phyloP scores from a whole-genome alignment of 768 basidiomycete species.

The Mycena maculata region DNA sequence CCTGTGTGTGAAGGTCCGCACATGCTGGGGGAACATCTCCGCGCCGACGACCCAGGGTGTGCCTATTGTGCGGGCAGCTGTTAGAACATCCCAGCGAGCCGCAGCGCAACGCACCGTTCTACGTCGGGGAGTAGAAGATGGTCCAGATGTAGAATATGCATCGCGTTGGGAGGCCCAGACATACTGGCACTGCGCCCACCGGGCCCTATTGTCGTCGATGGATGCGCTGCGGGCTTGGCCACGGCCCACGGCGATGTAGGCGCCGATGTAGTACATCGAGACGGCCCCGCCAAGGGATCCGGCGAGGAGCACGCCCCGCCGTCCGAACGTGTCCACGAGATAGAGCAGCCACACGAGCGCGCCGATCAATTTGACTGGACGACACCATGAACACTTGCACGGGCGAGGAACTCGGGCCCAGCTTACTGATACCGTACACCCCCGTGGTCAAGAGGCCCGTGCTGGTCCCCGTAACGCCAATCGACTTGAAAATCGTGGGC shows the following conservation, averaged over 20 bases:
- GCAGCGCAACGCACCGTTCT: conserved; percentile 53
- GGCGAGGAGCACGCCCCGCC: conserved; percentile 53
- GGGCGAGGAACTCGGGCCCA: not conserved
- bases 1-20: conserved; percentile 52
- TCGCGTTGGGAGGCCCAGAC: no score
- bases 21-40: conserved; percentile 58
- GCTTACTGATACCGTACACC: conserved; percentile 61
- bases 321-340: conserved; percentile 56
- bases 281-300: conserved; percentile 54
- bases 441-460: conserved; percentile 57
- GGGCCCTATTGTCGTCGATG: conserved; percentile 31
- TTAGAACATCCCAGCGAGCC: not conserved
- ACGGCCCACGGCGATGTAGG: conserved; percentile 56
- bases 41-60: conserved; percentile 51
- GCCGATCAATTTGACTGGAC: conserved; percentile 47
- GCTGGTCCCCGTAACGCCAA: conserved; percentile 55
- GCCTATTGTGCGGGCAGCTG: conserved; percentile 22
- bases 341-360: conserved; percentile 55
- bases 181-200: conserved; percentile 48
- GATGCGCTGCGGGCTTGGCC: conserved; percentile 43
- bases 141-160: conserved; percentile 55
- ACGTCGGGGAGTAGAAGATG: conserved; percentile 51
- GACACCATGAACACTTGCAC: not conserved
- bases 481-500: conserved; percentile 59
- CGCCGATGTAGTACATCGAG: conserved; percentile 58